A percentile compares a stretch with the other conserved stretches of the same genome.
Conservation (phyloP, 179 eudicot genomes). For the Beta corolliflora region DNA sequence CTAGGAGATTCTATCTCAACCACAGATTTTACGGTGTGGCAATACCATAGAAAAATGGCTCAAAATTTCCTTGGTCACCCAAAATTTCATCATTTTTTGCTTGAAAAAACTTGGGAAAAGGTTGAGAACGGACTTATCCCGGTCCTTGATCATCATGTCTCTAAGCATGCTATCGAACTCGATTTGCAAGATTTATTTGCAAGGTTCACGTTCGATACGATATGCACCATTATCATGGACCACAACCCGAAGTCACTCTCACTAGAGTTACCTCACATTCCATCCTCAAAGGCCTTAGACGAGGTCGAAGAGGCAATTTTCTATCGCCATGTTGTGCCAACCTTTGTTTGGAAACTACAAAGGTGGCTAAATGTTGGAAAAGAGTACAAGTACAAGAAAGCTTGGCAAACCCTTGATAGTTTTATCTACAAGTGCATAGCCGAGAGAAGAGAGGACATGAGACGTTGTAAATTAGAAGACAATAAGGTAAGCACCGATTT, state of each 20-base stretch:
- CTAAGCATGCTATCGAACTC: slow-evolving; percentile 4
- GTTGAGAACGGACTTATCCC: slow-evolving; percentile 35
- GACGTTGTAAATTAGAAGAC: background rate
- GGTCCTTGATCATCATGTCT: slow-evolving; percentile 19
- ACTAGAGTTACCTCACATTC: background rate
- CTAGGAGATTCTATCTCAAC: slow-evolving; percentile 46
- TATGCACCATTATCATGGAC: slow-evolving; percentile 15
- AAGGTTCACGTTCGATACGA: slow-evolving; percentile 27
- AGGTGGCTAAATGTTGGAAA: slow-evolving; percentile 17
- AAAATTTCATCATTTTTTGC: slow-evolving; percentile 31
- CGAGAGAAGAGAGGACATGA: background rate
- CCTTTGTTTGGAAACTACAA: slow-evolving; percentile 28
- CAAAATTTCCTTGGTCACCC: too few species aligned
- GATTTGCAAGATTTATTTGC: slow-evolving; percentile 24
- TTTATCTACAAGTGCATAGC: slow-evolving; percentile 18
- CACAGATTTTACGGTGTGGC: slow-evolving; percentile 14
- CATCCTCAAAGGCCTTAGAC: slow-evolving; percentile 22
- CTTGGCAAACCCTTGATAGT: slow-evolving; percentile 26
- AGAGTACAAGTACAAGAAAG: slow-evolving; percentile 21
- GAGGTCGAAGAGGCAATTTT: slow-evolving; percentile 23
- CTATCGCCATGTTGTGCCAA: slow-evolving; percentile 24
- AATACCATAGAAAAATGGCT: slow-evolving; percentile 35
- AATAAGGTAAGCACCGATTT: slow-evolving; percentile 1
- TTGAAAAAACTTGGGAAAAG: slow-evolving; percentile 26
- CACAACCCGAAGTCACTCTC: slow-evolving; percentile 24